Base-by-base conservation (phyloP, 306 rosid species). In the Fragaria vesca region DNA sequence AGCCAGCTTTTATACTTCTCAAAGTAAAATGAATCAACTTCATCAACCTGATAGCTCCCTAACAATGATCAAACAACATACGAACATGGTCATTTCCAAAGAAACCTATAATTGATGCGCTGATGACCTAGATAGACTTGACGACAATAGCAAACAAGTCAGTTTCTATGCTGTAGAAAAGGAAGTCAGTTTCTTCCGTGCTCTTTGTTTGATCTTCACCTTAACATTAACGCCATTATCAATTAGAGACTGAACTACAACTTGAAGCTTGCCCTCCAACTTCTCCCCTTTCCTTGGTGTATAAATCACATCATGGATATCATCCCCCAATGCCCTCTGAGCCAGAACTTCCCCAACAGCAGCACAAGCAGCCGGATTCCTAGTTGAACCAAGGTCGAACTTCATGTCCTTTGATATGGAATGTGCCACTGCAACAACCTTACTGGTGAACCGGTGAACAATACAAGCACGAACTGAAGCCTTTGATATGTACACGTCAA, bases 311-410 rank as follows among this genome's bases (percentile, higher is more conserved):
- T 88, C 83, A 52, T 92, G 97, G 71, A 95, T 95, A 79, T 95
- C 99, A 84, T 89, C 97, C 40, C 87, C 95, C 85, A 94, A 80
- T 36, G 97, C 92, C 84, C 97, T 92, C 87, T 90, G 92, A 60
- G 93, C 95, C 65, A 94, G 81, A 83, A 89, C 88, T 60, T 86
- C 82, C 58, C 98, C 97, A 36, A 92, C 97, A 43, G 97, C 97
- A 70, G 86, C 89, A 89, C 97, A 94, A 57, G 98, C 88, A 76
- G 84, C 81, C 28, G 83, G 81, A 40, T 87, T 90, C 83, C 85
- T 90, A 69, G 95, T 89, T 42, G 98, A 94, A 78, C 81, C 72
- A 45, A 92, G 79, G 71, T 92, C 95, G 69, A 88, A 94, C 80
- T 92, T 91, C 86, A 93, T 80, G 72, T 92, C 98, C 82, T 89